Percentiles rank a stretch among this genome's conserved stretches.
These are phyloP conservation scores for Aschersonia sp. DNA, from an alignment of 2,329 filamentous ascomycete species.

Conservation along the genomic window DNA sequence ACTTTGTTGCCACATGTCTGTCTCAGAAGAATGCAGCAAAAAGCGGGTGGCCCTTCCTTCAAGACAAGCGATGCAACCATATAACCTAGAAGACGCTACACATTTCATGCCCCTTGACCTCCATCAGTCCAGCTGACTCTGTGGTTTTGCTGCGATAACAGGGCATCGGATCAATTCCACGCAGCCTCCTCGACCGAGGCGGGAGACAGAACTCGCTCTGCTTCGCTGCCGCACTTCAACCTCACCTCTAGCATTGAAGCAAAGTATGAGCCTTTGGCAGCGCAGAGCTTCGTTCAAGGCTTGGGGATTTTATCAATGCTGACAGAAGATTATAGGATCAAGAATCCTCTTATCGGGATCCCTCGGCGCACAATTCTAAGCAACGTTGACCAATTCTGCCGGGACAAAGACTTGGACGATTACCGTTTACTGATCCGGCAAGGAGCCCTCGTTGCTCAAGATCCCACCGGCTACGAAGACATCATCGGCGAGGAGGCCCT, in stretches of 20 bases:
- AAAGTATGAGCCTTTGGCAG: constrained; percentile 18
- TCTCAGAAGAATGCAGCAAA: not conserved
- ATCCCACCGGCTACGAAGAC: constrained; percentile 45
- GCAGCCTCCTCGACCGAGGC: constrained; percentile 20
- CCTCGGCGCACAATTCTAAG: constrained; percentile 33
- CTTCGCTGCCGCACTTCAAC: constrained; percentile 20
- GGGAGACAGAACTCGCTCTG: constrained; percentile 14
- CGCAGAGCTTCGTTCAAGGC: no score
- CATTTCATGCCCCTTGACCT: not conserved
- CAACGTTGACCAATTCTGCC: constrained; percentile 47
- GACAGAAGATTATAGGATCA: constrained; percentile 18
- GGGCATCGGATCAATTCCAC: constrained; percentile 12
- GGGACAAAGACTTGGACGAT: constrained; percentile 40
- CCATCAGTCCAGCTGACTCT: not conserved
- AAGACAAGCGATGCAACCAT: not conserved
- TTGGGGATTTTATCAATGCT: not conserved
- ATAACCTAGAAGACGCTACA: not conserved
- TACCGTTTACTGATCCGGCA: constrained; percentile 45
- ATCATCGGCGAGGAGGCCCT: constrained; percentile 43
- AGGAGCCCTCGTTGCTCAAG: constrained; percentile 61
- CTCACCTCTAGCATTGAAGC: constrained; percentile 31
- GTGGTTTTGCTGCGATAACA: constrained; percentile 4
- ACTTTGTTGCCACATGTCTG: not conserved
- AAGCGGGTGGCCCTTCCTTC: no score
- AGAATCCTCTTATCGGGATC: constrained; percentile 36